These are phyloP conservation scores for Schwanniomyces occidentalis DNA, from an alignment of 805 yeast genomes.

Conservation along the genomic window DNA sequence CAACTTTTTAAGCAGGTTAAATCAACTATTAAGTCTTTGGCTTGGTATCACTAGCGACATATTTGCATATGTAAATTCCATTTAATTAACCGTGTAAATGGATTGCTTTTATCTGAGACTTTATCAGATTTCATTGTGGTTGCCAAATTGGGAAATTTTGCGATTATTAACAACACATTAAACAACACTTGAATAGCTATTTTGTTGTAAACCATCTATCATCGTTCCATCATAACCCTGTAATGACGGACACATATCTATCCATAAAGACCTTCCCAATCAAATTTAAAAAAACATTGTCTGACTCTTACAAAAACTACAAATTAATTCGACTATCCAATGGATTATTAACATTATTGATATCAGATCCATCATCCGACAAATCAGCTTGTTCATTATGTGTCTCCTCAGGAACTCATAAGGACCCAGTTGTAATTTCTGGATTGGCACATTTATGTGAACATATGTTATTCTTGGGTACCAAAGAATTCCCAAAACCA, in stretches of 20 bases:
- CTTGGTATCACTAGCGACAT: no score
- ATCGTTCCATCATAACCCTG: background rate
- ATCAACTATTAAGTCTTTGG: no score
- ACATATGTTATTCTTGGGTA: constrained; percentile 40
- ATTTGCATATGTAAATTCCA: no score
- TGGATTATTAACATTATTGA: constrained; percentile 64
- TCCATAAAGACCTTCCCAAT: constrained; percentile 12
- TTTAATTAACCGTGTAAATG: no score
- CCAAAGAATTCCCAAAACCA: constrained; percentile 52
- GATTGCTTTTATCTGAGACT: no score
- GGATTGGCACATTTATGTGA: constrained; percentile 76
- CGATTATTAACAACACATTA: no score
- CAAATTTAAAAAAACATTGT: constrained; percentile 30
- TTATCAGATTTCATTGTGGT: no score
- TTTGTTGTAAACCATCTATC: no score
- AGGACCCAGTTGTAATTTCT: constrained; percentile 66
- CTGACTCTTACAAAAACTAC: constrained; percentile 40
- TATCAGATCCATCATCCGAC: constrained; percentile 73
- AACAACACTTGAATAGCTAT: no score
- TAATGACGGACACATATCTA: constrained; percentile 6
- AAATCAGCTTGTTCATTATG: constrained; percentile 69
- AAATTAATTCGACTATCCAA: constrained; percentile 57
- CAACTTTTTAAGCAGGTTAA: no score
- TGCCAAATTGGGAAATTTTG: no score
- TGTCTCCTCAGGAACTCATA: constrained; percentile 77